Conservation (phyloP, 805 yeast species). For the Candida taoyuanica region DNA sequence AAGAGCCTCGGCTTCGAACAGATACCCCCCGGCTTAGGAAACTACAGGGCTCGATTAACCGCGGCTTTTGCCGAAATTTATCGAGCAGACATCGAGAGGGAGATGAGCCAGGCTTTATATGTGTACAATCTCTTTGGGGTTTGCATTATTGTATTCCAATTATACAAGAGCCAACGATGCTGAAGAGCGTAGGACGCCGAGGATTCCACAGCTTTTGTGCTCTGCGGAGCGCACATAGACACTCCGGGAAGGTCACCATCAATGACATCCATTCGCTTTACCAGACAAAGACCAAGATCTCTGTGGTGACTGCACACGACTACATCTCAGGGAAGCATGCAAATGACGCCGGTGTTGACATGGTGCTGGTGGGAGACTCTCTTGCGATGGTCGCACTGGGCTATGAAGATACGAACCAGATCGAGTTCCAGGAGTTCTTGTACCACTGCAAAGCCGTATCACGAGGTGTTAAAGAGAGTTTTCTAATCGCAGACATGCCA, state of each 20-base stretch:
- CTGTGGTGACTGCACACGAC: conserved; percentile 84
- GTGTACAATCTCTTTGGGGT: too few species aligned
- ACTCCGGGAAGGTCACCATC: conserved; percentile 28
- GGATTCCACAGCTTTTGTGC: conserved; percentile 3
- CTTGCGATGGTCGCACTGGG: conserved; percentile 91
- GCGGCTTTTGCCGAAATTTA: too few species aligned
- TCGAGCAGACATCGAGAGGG: too few species aligned
- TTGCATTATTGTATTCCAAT: too few species aligned
- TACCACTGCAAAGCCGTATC: conserved; percentile 73
- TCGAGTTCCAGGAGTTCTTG: conserved; percentile 74
- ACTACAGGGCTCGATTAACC: too few species aligned
- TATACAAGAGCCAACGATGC: too few species aligned
- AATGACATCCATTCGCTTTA: conserved; percentile 36
- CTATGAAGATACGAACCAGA: conserved; percentile 65
- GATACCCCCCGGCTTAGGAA: too few species aligned
- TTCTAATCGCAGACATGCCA: conserved; percentile 81
- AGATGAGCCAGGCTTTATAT: too few species aligned
- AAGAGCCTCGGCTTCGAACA: too few species aligned
- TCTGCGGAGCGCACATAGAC: conserved; percentile 6
- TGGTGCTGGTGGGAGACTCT: conserved; percentile 84
- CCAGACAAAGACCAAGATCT: conserved; percentile 34
- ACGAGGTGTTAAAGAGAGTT: conserved; percentile 62
- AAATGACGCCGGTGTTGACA: conserved; percentile 60
- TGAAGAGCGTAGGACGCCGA: too few species aligned
- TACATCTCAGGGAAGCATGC: conserved; percentile 71